Evolutionary conservation across 148 eudicot species (phyloP), one percentile per base, ranked within the genome.

Genomic region (Camellia japonica): DNA sequence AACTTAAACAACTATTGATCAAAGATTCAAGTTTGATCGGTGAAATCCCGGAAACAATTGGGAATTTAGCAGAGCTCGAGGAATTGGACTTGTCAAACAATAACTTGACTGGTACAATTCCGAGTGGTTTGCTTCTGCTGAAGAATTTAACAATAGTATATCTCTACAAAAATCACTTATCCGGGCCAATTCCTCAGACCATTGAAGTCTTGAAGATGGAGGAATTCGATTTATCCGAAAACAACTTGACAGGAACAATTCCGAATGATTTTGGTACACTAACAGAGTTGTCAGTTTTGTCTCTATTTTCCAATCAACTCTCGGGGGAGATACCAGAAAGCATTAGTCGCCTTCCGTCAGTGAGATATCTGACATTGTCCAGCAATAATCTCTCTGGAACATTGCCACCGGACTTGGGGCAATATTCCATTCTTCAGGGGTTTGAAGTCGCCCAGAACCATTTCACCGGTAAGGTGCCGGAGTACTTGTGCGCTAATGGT

Each of bases 371-470:
- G 44, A 30, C 51, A 56, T 44, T 82, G 58, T 85, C 10, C 16
- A 76, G 38, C 65, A 85, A 82, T 43, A 82, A 80, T 60, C 73
- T 85, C 12, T 79, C 83, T 16, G 88, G 88, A 12, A 76, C 20
- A 68, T 20, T 85, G 79, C 83, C 88, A 49, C 85, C 77, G n/a
- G 85, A 85, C 30, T 77, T 85, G 30, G 30, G 88, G 11, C 49
- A 72, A 63, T 74, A 75, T 76, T 85, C 88, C 1, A 73, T 9
- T 58, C 85, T 85, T 7, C n/a, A n/a, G 41, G 73, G 2, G 2
- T 80, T 85, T 44, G 71, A 85, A 23, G 85, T 82, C 0, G 9
- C 85, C 3, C 4, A 68, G 6, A 85, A 85, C 68, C 43, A 59
- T 3, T 82, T 85, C 63, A 9, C 11, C 0, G 88, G 85, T 2